Conservation (phyloP, 2,329 filamentous ascomycete species). For the Talaromyces sp. region DNA sequence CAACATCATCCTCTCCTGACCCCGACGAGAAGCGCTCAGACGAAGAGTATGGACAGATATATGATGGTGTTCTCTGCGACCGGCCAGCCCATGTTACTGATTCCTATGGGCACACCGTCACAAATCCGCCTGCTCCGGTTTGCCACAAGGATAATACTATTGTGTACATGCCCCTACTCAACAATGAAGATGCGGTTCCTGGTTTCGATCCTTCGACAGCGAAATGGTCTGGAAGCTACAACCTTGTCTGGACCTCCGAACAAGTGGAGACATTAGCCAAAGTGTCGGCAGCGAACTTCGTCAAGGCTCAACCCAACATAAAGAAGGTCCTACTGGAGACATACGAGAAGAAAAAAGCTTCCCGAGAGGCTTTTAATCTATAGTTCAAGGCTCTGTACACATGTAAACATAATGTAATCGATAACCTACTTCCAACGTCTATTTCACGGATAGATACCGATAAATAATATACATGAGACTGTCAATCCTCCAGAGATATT, state of each 20-base stretch:
- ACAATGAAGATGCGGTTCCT: slow-evolving; percentile 14
- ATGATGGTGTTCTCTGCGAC: slow-evolving; percentile 6
- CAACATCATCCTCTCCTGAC: neutral
- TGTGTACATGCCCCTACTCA: slow-evolving; percentile 16
- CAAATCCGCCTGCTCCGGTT: slow-evolving; percentile 13
- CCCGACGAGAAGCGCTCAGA: neutral
- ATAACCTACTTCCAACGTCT: neutral
- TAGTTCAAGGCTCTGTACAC: neutral
- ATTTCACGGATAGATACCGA: neutral
- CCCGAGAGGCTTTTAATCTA: neutral
- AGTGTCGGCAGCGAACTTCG: slow-evolving; percentile 11
- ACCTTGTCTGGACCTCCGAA: slow-evolving; percentile 16
- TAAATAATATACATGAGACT: neutral
- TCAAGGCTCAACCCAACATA: slow-evolving; percentile 7
- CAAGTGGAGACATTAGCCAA: slow-evolving; percentile 16
- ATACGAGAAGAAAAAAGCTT: slow-evolving; percentile 15
- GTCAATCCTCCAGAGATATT: too few relatives aligned
- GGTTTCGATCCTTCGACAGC: slow-evolving; percentile 16
- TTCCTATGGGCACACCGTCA: slow-evolving; percentile 17
- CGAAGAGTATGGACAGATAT: slow-evolving; percentile 12
- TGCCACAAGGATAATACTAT: slow-evolving; percentile 17
- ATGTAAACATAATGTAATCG: neutral
- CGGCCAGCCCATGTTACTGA: slow-evolving; percentile 10
- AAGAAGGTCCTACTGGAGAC: slow-evolving; percentile 8
- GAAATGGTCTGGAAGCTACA: slow-evolving; percentile 18